Conservation (phyloP, 306 rosid genomes). For the Cucurbita moschata region DNA sequence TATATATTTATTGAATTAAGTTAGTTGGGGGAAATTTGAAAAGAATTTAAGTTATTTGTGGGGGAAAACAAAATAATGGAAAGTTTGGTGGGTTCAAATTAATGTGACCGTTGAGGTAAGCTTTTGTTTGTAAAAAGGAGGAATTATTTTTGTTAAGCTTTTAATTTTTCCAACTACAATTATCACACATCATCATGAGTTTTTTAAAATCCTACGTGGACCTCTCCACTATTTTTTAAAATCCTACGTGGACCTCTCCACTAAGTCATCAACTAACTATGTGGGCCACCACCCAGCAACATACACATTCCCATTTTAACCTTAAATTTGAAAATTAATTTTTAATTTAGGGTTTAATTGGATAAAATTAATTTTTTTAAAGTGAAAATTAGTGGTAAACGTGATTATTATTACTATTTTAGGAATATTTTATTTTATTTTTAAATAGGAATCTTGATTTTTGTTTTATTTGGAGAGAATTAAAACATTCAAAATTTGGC, state of each 20-base stretch:
- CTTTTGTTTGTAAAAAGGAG: too few relatives aligned
- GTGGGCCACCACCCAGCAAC: not conserved
- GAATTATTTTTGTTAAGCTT: not conserved
- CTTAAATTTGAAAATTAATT: too few relatives aligned
- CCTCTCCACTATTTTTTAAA: not conserved
- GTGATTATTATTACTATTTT: too few relatives aligned
- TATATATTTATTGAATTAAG: too few relatives aligned
- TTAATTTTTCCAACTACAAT: not conserved
- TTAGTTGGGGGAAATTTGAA: too few relatives aligned
- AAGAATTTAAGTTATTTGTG: too few relatives aligned
- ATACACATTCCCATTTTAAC: not conserved
- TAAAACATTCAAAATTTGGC: not conserved
- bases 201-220: not conserved
- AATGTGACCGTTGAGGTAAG: not conserved
- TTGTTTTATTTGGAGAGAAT: not conserved
- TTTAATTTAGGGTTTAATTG: not conserved
- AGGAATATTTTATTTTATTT: not conserved
- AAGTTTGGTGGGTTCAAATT: slow-evolving; percentile 4
- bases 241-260: slow-evolving; percentile 4
- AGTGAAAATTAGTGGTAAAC: not conserved
- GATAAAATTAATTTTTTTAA: not conserved
- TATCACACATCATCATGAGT: not conserved
- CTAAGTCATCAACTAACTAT: not conserved
- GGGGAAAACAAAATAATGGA: not conserved
- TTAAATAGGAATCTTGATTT: not conserved